Base-by-base conservation (phyloP, 345 rosid species). In the Cochlearia excelsa region DNA sequence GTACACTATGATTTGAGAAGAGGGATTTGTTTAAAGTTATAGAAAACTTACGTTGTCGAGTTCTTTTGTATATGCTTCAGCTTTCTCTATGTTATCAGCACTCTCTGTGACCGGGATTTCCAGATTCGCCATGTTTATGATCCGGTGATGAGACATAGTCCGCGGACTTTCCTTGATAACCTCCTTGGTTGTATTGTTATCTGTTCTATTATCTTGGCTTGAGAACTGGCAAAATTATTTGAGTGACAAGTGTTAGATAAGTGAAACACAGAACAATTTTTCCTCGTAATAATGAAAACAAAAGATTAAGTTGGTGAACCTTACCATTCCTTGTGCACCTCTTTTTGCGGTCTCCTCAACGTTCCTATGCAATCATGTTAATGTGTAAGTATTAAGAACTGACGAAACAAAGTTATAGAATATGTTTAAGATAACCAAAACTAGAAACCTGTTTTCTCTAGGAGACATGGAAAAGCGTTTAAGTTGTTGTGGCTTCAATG, bases 11-110 rank as follows among this genome's bases (percentile, higher is more conserved):
- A 16, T 23, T 30, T 37, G 40, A 46, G n/a, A 68, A 53, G 28
- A 43, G 33, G 47, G 48, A 5, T 30, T 1, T 51, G 38, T 51
- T 56, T 50, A 3, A 34, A 2, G 6, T 37, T 46, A 55, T 6
- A 16, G 8, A 30, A 2, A 3, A 60, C 51, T 82, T 75, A 87
- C 99, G 74, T 77, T 79, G 28, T 89, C 99, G 57, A 93, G 95
- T 74, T 82, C 83, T 73, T 77, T 93, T 42, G 77, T 63, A 66
- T 79, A 93, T 61, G 82, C 92, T 75, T 89, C 97, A 40, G 95
- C 97, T 74, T 72, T 87, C 67, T 80, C 79, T 54, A 81, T 77
- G 60, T 61, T 83, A 51, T 68, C 84, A 63, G 80, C 74, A 64
- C 61, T 70, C 67, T 85, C 93, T 59, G 74, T 42, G 35, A 56